Base-by-base conservation (phyloP, 495 filamentous ascomycete genomes). In the Diplogelasinospora grovesii region DNA sequence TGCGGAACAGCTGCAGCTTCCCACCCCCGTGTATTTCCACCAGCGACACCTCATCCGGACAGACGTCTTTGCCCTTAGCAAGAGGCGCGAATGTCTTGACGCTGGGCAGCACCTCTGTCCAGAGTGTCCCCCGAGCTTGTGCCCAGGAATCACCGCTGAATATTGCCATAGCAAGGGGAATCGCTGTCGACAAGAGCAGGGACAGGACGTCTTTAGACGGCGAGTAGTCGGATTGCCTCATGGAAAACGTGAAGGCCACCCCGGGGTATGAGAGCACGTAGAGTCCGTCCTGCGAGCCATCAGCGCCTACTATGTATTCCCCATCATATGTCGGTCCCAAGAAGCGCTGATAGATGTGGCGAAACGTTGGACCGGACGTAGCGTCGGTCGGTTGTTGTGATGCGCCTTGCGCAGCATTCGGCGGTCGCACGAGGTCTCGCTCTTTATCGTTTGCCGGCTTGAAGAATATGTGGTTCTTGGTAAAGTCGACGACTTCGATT, bases 181-280 rank as follows among this genome's bases (percentile, higher is more conserved):
- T 81, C 10, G 78, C 78, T 0, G 83, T 74, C 0, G 87, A 89
- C 2, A 86, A 88, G 6, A 98, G 75, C 24, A 95, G 59, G 2
- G 85, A 82, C 31, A 95, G 86, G 49, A 92, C 86, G 54, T 95
- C 87, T 49, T 86, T 84, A 38, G 82, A 71, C 7, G 82, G 74
- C 22, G 83, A 84, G 74, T 86, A 95, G n/a, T 81, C 74, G 4
- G 79, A 80, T 41, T 75, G 62, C 36, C 79, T 75, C 30, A 98
- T 68, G 11, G 86, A 83, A 49, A 97, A 98, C 5, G 79, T 84
- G 57, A 97, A 96, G 0, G 89, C 85, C 18, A 98, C 77, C 0
- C 92, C 92, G 8, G 90, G 89, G 59, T 95, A 98, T 3, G 90
- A 96, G 9, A 96, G 68, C 10, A 93, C 76, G 55, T 95, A 97